Evolutionary conservation across 352 stramenopile species (phyloP).

Genomic region (Globisporangium yorkense): DNA sequence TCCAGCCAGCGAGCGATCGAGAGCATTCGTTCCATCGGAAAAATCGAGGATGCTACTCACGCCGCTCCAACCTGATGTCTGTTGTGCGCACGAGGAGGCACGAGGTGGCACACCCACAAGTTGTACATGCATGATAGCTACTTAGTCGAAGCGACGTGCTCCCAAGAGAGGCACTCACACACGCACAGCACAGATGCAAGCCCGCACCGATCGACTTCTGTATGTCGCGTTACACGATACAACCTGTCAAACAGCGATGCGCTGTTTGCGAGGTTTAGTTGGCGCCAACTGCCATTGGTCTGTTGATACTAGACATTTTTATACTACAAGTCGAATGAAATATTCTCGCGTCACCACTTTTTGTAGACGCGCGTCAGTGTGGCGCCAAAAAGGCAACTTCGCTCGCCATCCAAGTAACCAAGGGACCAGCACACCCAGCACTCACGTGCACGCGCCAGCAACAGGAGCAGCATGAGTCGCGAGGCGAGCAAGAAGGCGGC

Average conservation of each 20-base stretch:
- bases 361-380: neutral
- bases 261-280: neutral
- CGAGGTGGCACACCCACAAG: too few species aligned
- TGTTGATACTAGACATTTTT: neutral
- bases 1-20: too few species aligned
- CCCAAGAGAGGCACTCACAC: too few species aligned
- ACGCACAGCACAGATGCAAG: too few species aligned
- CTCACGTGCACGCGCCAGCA: neutral
- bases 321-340: neutral
- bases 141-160: too few species aligned
- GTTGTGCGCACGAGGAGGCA: too few species aligned
- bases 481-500: constrained; percentile 55
- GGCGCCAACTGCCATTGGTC: neutral
- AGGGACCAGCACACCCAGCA: neutral
- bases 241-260: neutral
- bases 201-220: neutral
- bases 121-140: too few species aligned
- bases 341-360: neutral
- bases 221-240: neutral
- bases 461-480: constrained; percentile 23
- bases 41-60: too few species aligned
- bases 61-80: too few species aligned
- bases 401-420: too few species aligned
- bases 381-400: neutral
- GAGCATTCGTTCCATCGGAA: too few species aligned